Percentiles rank a stretch among this genome's conserved stretches.
Conservation (phyloP, 108 stramenopile species). For the Cyclotella atomus region DNA sequence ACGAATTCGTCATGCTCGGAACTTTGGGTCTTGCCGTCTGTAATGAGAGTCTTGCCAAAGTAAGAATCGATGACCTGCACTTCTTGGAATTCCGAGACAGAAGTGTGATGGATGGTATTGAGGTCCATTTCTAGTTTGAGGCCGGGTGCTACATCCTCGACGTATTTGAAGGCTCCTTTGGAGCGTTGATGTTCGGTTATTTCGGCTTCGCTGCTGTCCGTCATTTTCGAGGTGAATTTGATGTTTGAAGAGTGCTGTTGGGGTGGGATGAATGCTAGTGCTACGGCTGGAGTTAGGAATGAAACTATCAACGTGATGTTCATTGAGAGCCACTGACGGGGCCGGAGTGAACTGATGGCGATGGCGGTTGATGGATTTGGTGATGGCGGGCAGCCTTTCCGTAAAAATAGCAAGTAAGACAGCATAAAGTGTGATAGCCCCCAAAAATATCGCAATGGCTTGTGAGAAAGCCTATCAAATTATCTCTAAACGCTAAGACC, state of each 20-base stretch:
- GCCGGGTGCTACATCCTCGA: constrained; percentile 63
- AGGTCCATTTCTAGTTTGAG: constrained; percentile 58
- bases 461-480: too few relatives aligned
- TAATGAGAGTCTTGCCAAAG: constrained; percentile 76
- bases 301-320: too few relatives aligned
- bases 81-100: constrained; percentile 50
- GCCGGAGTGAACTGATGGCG: not conserved
- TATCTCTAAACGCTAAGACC: too few relatives aligned
- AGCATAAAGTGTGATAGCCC: too few relatives aligned
- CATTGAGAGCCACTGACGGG: too few relatives aligned
- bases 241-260: too few relatives aligned
- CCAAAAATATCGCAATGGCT: too few relatives aligned
- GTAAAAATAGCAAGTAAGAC: too few relatives aligned
- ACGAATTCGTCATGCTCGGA: constrained; percentile 84
- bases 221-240: not conserved
- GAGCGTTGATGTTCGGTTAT: constrained; percentile 56
- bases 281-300: too few relatives aligned
- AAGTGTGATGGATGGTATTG: constrained; percentile 49
- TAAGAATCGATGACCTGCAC: constrained; percentile 47
- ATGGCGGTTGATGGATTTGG: not conserved
- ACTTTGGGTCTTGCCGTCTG: constrained; percentile 93
- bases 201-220: not conserved
- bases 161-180: constrained; percentile 61
- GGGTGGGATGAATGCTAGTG: too few relatives aligned
- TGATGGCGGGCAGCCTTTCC: not conserved